Conservation (phyloP, 1,139 yeast genomes). For the Tardiomyces depauwii region DNA sequence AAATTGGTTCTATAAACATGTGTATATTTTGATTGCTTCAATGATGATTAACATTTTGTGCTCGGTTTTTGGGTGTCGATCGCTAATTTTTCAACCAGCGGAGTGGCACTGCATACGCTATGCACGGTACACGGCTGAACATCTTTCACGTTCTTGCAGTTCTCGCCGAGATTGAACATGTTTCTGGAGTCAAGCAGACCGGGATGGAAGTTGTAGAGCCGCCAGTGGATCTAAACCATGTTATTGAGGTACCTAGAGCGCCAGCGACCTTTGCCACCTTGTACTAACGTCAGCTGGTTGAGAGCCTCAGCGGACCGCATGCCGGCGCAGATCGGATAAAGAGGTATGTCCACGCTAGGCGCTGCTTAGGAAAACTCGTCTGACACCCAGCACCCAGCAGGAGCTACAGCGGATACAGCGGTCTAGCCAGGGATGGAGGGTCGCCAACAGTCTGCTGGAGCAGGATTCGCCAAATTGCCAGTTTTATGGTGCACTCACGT, state of each 20-base stretch:
- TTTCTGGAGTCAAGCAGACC: too few relatives aligned
- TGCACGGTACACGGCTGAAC: too few relatives aligned
- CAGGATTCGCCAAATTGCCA: conserved; percentile 33
- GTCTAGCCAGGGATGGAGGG: conserved; percentile 37
- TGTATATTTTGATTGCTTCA: neutral
- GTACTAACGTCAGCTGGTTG: neutral
- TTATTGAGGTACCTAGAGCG: neutral
- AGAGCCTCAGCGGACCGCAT: neutral
- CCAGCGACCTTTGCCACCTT: neutral
- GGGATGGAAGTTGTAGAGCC: neutral
- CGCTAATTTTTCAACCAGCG: too few relatives aligned
- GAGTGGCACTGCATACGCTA: too few relatives aligned
- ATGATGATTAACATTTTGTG: too few relatives aligned
- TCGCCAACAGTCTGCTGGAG: conserved; percentile 36
- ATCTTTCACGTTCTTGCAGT: too few relatives aligned
- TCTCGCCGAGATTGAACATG: too few relatives aligned
- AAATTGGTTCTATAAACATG: too few relatives aligned
- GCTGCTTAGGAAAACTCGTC: too few relatives aligned
- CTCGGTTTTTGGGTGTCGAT: too few relatives aligned
- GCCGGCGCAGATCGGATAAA: neutral
- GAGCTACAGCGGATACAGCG: conserved; percentile 38
- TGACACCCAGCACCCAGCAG: conserved; percentile 27
- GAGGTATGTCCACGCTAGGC: neutral
- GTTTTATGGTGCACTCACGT: conserved; percentile 55
- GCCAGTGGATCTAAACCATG: neutral